Evolutionary conservation across 768 basidiomycete species (phyloP).

Genomic region (Austroboletus eburneus): DNA sequence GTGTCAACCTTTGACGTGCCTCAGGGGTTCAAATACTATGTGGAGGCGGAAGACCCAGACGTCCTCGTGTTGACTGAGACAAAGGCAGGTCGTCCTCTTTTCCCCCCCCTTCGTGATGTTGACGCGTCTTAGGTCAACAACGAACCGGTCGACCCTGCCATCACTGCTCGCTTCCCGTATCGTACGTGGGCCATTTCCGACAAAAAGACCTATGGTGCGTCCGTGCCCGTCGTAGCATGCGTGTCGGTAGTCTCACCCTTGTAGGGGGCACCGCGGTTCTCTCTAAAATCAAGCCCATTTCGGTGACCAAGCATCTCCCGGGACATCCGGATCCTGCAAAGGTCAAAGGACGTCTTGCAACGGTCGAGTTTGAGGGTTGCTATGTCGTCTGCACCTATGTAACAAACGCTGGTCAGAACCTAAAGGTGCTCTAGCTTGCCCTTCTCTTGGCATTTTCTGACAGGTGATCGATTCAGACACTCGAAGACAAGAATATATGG

Average conservation of each 20-base stretch:
- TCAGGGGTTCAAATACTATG: constrained; percentile 76
- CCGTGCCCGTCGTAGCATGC: neutral
- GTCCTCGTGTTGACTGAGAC: constrained; percentile 83
- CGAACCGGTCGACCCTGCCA: constrained; percentile 52
- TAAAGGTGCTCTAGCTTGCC: constrained; percentile 52
- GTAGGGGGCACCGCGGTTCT: constrained; percentile 81
- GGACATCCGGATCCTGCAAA: constrained; percentile 61
- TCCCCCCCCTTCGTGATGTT: constrained; percentile 4
- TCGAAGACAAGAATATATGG: constrained; percentile 77
- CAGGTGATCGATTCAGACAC: constrained; percentile 43
- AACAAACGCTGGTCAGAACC: constrained; percentile 71
- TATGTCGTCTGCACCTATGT: constrained; percentile 81
- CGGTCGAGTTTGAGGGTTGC: constrained; percentile 69
- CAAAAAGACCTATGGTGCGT: constrained; percentile 76
- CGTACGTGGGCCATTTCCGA: constrained; percentile 72
- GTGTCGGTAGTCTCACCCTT: constrained; percentile 2
- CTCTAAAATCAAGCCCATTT: constrained; percentile 70
- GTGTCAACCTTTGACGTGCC: neutral
- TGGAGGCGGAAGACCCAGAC: constrained; percentile 85
- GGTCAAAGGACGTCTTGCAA: constrained; percentile 76
- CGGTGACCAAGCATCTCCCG: constrained; percentile 62
- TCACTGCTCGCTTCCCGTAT: constrained; percentile 61
- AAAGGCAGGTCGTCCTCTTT: constrained; percentile 44
- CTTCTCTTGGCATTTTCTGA: neutral
- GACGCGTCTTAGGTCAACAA: constrained; percentile 58